Evolutionary conservation across 2,329 filamentous ascomycete species (phyloP).

Genomic region (Curvularia sp.): DNA sequence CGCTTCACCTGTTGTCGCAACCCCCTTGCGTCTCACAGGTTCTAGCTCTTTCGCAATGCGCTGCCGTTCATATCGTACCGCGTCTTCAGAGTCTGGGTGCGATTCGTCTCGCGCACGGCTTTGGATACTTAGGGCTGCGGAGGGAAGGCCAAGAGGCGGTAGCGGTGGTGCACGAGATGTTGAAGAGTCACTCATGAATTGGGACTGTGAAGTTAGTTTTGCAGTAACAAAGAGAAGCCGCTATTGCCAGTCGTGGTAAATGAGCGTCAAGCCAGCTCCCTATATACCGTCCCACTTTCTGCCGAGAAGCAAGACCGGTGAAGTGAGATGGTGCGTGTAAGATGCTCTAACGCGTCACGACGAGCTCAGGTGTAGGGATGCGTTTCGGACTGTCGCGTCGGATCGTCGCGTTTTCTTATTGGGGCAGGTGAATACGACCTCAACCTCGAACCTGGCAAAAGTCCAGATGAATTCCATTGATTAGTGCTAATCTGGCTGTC

Average conservation of each 20-base stretch:
- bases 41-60: conserved; percentile 29
- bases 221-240: background rate
- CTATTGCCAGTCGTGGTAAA: background rate
- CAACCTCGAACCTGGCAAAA: no score
- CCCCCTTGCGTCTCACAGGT: conserved; percentile 1
- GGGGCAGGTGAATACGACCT: background rate
- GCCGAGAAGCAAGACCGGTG: background rate
- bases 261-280: background rate
- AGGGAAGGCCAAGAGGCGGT: conserved; percentile 19
- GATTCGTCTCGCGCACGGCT: conserved; percentile 12
- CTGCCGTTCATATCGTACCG: conserved; percentile 26
- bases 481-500: no score
- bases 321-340: background rate
- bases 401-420: background rate
- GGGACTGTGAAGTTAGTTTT: background rate
- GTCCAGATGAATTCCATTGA: no score
- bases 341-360: background rate
- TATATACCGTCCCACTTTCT: background rate
- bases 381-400: conserved; percentile 3
- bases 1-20: background rate
- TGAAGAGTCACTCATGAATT: conserved; percentile 19
- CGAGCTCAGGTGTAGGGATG: background rate
- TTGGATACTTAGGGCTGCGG: conserved; percentile 20
- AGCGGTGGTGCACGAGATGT: conserved; percentile 12
- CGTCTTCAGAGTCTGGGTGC: conserved; percentile 32